Evolutionary conservation across 768 basidiomycete species (phyloP), one percentile per base, ranked within the genome.

Genomic region (Goffeauzyma gilvescens): DNA sequence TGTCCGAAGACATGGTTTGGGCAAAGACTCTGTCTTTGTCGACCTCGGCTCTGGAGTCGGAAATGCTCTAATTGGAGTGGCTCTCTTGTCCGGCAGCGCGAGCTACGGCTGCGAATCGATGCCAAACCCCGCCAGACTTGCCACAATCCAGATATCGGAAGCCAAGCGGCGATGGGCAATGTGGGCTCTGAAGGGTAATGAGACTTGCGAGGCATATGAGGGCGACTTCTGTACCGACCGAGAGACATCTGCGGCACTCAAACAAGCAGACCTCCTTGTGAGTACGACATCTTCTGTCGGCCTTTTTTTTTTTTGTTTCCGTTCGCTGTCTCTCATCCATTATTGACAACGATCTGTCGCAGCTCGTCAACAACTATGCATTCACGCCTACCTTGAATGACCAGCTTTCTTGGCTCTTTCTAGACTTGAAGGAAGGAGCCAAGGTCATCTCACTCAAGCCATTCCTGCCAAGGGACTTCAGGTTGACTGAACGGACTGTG

Each of bases 341-440:
- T 7, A 5, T 23, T 13, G 13, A n/a, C n/a, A n/a, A n/a, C 18
- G 34, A 7, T 32, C 14, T n/a, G 7, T 3, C 27, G 25, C 43
- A 60, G 62, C 50, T 63, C 30, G 58, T 53, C 39, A 59, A 67
- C 49, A 60, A 60, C 46, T 61, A 59, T 41, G 67, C 65, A 10
- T 69, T 69, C 57, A 60, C 65, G 1, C 55, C 68, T 0, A 42
- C 54, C 2, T 60, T 96, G 47, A 96, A 95, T 62, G 82, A 84
- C 55, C 74, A 77, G 1, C 66, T 98, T 13, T 71, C 81, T 33
- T 77, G 81, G 22, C 80, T 85, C 55, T 96, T 96, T 65, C 68
- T 98, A 42, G 93, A 98, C 57, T 68, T 96, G 46, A 93, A 86
- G 57, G 84, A 90, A 46, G 83, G 84, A 15, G 85, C 87, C 0